These are phyloP conservation scores for Lanmaoa pseudosensibilis DNA, from an alignment of 768 basidiomycete genomes.

Conservation along the genomic window DNA sequence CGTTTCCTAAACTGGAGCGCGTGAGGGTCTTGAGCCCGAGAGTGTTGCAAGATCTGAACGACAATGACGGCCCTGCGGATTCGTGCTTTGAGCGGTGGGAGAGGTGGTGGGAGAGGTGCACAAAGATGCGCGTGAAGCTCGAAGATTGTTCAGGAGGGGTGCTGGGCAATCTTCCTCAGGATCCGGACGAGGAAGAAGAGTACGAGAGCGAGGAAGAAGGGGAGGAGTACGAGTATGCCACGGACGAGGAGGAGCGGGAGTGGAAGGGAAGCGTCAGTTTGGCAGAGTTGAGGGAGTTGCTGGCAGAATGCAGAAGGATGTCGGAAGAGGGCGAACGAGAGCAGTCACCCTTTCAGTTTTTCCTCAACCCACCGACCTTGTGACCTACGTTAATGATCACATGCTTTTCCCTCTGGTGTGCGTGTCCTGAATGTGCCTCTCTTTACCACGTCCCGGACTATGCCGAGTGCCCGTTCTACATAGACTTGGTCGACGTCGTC, in stretches of 20 bases:
- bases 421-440: constrained; percentile 74
- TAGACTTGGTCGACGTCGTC: constrained; percentile 11
- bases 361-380: constrained; percentile 6
- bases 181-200: constrained; percentile 35
- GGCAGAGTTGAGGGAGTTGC: constrained; percentile 50
- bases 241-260: constrained; percentile 35
- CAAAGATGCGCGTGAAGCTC: constrained; percentile 50
- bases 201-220: constrained; percentile 35
- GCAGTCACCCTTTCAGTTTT: constrained; percentile 23
- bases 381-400: constrained; percentile 22
- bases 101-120: constrained; percentile 63
- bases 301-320: constrained; percentile 57
- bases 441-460: constrained; percentile 54
- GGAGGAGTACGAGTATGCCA: constrained; percentile 30
- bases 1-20: constrained; percentile 61
- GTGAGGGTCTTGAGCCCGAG: constrained; percentile 58
- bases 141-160: constrained; percentile 76
- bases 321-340: constrained; percentile 34
- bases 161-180: constrained; percentile 46
- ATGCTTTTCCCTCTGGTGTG: constrained; percentile 66
- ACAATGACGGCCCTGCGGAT: constrained; percentile 48
- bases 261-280: constrained; percentile 31
- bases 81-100: constrained; percentile 56
- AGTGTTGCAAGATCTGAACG: constrained; percentile 58
- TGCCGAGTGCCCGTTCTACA: constrained; percentile 44